Evolutionary conservation across 169 alveolate genomes (phyloP), one percentile per base, ranked within the genome.

Genomic region (Babesia caballi): DNA sequence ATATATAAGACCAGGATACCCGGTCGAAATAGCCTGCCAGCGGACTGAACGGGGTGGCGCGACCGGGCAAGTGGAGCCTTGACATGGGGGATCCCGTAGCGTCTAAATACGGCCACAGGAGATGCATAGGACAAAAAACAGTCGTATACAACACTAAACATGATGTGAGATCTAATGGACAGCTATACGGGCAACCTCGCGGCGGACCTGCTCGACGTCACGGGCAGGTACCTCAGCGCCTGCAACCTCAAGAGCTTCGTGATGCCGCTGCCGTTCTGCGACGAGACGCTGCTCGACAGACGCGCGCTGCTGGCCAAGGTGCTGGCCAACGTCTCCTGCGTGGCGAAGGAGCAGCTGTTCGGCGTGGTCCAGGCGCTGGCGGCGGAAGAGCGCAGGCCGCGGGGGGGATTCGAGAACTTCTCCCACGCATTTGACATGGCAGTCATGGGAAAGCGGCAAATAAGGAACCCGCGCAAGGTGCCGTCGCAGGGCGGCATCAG

Each of bases 241-340:
- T 33, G 53, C 56, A 67, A 78, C 30, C 68, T 78, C 44, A 52
- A 33, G 27, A 58, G 69, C 30, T 78, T 36, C 35, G 30, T 78
- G 21, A 69, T 78, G 17, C 87, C 87, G 27, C 61, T 78, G 15
- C 87, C 87, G 44, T 78, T 78, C 52, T 58, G 75, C 4, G 87
- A 78, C 30, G 87, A 78, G 49, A 32, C 59, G 23, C 28, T 78
- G 14, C 63, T 78, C 12, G 69, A 68, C 30, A 38, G 67, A 33
- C 35, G 32, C 23, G 30, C 63, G 9, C 53, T 78, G 12, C 68
- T 78, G 38, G 47, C 63, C 14, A 78, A 78, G 60, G 38, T 78
- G 30, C 77, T 78, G 7, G 33, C 67, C 9, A 78, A 78, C 66
- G 25, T 33, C 19, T 78, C 87, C 0, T 53, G 66, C 30, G 53